Base-by-base conservation (phyloP, 2,329 filamentous ascomycete species). In the Cladosporium sp. region DNA sequence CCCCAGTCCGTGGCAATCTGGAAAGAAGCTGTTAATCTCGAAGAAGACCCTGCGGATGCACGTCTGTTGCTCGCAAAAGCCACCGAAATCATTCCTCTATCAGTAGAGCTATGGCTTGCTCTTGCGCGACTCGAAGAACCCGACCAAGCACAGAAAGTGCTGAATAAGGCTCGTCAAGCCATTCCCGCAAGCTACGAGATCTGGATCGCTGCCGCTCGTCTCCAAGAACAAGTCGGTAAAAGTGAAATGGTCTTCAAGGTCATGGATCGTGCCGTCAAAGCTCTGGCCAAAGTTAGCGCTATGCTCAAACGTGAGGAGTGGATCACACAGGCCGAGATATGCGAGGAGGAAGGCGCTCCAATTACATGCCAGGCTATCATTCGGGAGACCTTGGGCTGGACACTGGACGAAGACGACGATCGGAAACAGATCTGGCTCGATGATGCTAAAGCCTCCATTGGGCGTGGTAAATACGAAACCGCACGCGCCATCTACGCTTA, bases 261-360 rank as follows among this genome's bases (percentile, higher is more conserved):
- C 66, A 97, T 99, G 92, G 94, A 95, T 77, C 91, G 92, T 81
- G 95, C 92, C 54, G 88, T 97, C 36, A 92, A 96, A 74, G 89
- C 93, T 24, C 84, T 99, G 36, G 92, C 90, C 44, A 92, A 93
- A 74, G 93, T 96, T 74, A 93, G 92, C 32, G 94, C 95, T 12
- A 99, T 99, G 96, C 87, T 95, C 47, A 96, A 96, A 79, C 90
- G 96, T 49, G 95, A 99, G 77, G 93, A 97, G 72, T 99, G 95
- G 95, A 96, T 99, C 63, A 85, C 87, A 5, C 93, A 98, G 78
- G 96, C 95, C 0, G 95, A 99, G 78, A 91, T 91, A 69, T 98
- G 94, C 75, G 95, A 99, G 78, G 90, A 92, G 66, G 95, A 98
- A 77, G 93, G 92, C 7, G 93, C 93, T 18, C 83, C 91, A 12